Base-by-base conservation (phyloP, 1,284 basidiomycete species). In the Microstroma glucosiphilum region DNA sequence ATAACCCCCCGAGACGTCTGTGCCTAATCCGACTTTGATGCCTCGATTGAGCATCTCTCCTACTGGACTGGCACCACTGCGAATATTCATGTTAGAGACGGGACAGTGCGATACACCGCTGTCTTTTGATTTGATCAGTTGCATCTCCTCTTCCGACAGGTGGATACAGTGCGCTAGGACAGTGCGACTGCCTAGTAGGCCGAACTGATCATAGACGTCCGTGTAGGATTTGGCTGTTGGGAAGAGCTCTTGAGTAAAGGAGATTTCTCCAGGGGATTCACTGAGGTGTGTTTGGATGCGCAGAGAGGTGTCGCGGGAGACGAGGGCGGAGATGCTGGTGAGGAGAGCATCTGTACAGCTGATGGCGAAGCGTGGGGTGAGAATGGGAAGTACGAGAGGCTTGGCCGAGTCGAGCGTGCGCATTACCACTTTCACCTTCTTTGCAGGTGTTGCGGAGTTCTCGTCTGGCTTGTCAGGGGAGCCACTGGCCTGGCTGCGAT, bases 321-420 rank as follows among this genome's bases (percentile, higher is more conserved):
- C 69, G 48, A 92, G 81, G 1, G 83, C 72, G 15, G 88, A 87
- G 9, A 97, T 83, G 7, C 81, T 80, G 0, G 74, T 60, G 55
- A 97, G 84, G 42, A 96, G 85, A n/a, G 85, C 82, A 13, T 84
- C 79, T 0, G 91, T 87, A 80, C 91, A 94, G n/a, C 89, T 87
- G 67, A 98, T 89, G 30, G 94, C 93, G 79, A 98, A 97, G 19
- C 93, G 88, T 19, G 94, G 94, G 0, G 94, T 97, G 53, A 97
- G 81, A 74, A 94, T 87, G 0, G 93, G 93, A 63, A 89, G 88
- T 6, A 97, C 89, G 17, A 92, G 69, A 11, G 70, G 66, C 21
- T 65, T 59, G 30, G 58, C 61, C 17, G 66, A 54, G 37, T 69
- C 69, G 46, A 66, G 66, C 51, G 43, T n/a, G 30, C 4, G 30